These are phyloP conservation scores for Closterium sp. DNA, from an alignment of 139 green algal species.

Conservation along the genomic window DNA sequence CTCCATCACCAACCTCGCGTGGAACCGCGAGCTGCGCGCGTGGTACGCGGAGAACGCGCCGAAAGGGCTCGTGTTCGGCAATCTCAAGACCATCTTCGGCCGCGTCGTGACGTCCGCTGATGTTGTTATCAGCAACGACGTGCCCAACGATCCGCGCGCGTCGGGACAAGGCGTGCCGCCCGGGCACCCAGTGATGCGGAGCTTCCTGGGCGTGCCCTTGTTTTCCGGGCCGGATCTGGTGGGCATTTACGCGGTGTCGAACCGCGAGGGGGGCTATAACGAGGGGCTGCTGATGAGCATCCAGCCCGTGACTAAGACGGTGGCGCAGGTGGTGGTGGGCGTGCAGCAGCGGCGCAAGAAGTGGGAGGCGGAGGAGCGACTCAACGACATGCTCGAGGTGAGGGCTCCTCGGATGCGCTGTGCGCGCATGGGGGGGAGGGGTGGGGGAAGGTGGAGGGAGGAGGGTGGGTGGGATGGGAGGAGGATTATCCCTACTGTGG, in stretches of 20 bases:
- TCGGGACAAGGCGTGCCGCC: constrained; percentile 5
- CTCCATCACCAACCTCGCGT: constrained; percentile 21
- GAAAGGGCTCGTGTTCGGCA: constrained; percentile 17
- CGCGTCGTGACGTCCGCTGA: neutral
- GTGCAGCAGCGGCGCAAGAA: neutral
- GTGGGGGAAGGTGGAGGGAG: neutral
- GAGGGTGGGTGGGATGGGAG: too few relatives aligned
- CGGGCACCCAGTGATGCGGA: constrained; percentile 14
- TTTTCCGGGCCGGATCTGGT: neutral
- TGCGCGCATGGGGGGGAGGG: neutral
- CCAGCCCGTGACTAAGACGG: neutral
- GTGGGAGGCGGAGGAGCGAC: neutral
- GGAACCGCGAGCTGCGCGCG: constrained; percentile 19
- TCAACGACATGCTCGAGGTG: neutral
- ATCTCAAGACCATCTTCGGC: constrained; percentile 30
- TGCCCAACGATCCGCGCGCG: constrained; percentile 9
- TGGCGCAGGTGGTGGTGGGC: neutral
- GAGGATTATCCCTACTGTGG: too few relatives aligned
- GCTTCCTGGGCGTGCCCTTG: constrained; percentile 32
- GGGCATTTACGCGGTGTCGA: neutral
- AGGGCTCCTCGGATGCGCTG: neutral
- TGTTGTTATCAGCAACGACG: constrained; percentile 22
- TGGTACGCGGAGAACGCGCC: constrained; percentile 23
- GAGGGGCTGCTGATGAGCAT: neutral
- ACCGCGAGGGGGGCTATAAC: neutral